phyloP scores from a whole-genome alignment of 768 basidiomycete species.

The Hysterangium stoloniferum region DNA sequence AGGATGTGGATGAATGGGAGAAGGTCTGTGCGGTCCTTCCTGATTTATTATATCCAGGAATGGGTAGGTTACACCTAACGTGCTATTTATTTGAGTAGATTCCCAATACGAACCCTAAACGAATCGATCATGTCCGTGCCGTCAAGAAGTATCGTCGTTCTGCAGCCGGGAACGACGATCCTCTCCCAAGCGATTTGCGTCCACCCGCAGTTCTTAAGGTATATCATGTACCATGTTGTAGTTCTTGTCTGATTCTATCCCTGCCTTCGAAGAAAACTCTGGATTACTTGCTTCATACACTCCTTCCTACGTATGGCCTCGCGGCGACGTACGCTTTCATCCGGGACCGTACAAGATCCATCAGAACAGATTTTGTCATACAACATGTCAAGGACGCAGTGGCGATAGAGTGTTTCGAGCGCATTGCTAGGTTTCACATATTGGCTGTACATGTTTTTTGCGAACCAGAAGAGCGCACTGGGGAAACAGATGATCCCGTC shows the following conservation, averaged over 20 bases:
- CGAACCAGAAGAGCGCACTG: conserved; percentile 5
- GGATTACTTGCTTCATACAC: conserved; percentile 85
- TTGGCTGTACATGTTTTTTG: conserved; percentile 55
- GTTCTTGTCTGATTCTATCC: conserved; percentile 5
- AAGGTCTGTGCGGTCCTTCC: conserved; percentile 42
- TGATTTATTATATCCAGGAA: not conserved
- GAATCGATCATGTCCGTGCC: conserved; percentile 78
- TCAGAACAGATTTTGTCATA: conserved; percentile 92
- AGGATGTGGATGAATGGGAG: conserved; percentile 83
- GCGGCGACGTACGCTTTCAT: conserved; percentile 73
- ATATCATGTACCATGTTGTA: not conserved
- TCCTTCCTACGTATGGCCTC: conserved; percentile 65
- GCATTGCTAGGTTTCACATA: conserved; percentile 92
- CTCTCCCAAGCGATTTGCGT: conserved; percentile 83
- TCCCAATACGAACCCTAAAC: conserved; percentile 57
- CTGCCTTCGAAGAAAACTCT: conserved; percentile 57
- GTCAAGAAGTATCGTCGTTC: conserved; percentile 89
- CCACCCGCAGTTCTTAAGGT: conserved; percentile 81
- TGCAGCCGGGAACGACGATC: conserved; percentile 83
- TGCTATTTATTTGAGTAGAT: conserved; percentile 35
- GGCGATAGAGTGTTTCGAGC: conserved; percentile 87
- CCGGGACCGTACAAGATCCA: conserved; percentile 83
- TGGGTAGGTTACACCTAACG: not conserved
- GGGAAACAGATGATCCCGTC: conserved; percentile 38
- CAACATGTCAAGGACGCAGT: conserved; percentile 70